Conservation (phyloP, 2,329 filamentous ascomycete genomes). For the Fusarium continuum region DNA sequence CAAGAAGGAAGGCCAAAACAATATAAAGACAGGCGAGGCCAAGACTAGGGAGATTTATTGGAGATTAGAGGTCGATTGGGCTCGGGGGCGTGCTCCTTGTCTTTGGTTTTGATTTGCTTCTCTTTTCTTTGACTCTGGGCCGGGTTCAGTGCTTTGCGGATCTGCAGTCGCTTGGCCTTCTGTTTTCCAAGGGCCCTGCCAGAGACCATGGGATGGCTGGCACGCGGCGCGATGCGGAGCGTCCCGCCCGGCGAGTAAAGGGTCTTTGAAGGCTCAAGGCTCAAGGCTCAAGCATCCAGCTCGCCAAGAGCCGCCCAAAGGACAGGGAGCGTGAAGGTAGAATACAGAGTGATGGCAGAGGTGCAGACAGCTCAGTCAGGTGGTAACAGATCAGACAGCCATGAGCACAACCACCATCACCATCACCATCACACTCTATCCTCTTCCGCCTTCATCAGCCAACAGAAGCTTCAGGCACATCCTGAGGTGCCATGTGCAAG, state of each 20-base stretch:
- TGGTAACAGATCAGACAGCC: slow-evolving; percentile 34
- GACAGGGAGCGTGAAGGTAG: slow-evolving; percentile 3
- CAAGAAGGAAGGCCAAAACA: neutral
- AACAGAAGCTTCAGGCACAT: slow-evolving; percentile 15
- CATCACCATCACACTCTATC: slow-evolving; percentile 32
- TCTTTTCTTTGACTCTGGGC: slow-evolving; percentile 30
- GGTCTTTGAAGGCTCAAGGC: slow-evolving; percentile 16
- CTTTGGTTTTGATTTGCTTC: slow-evolving; percentile 34
- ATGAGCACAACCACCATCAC: slow-evolving; percentile 28
- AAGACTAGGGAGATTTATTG: slow-evolving; percentile 28
- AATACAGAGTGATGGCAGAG: slow-evolving; percentile 29
- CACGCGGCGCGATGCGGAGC: slow-evolving; percentile 39
- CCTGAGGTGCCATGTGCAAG: slow-evolving; percentile 21
- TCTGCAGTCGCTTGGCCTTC: slow-evolving; percentile 35
- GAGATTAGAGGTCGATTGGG: slow-evolving; percentile 14
- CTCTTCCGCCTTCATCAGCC: slow-evolving; percentile 17
- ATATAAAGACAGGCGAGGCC: slow-evolving; percentile 13
- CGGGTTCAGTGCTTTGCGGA: slow-evolving; percentile 29
- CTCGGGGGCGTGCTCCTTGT: slow-evolving; percentile 33
- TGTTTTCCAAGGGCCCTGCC: slow-evolving; percentile 20
- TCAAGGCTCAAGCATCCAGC: slow-evolving; percentile 19
- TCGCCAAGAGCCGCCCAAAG: slow-evolving; percentile 11
- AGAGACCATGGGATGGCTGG: slow-evolving; percentile 35
- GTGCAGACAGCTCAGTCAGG: slow-evolving; percentile 27
- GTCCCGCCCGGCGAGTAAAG: slow-evolving; percentile 38